Evolutionary conservation across 1,139 yeast genomes (phyloP), one percentile per base, ranked within the genome.

Genomic region (Yamadazyma atmosphaerica): DNA sequence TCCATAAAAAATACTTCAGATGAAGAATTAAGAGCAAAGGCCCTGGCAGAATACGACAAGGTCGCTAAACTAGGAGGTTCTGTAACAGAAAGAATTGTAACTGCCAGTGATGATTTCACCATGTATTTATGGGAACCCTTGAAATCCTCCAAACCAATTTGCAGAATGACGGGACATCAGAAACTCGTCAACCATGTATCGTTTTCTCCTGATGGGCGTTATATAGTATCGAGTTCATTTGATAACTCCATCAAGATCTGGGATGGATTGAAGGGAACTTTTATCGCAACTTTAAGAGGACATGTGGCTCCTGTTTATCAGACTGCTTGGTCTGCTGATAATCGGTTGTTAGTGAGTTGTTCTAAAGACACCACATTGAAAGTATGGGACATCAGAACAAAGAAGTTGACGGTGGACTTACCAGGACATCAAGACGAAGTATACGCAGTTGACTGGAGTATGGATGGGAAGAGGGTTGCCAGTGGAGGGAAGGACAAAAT

Each of bases 311-410:
- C 98, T 3, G 98, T 92, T 0, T 92, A 92, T 59, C 98, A 90
- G 64, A 89, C 96, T n/a, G 89, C 98, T 0, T 92, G 99, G 99
- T 88, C 97, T 3, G 84, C 96, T 2, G 99, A 92, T 58, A 86
- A 92, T 59, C 72, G 98, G 47, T 68, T 92, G 34, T 69, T 92
- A 41, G 98, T 90, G 6, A 85, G 96, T 55, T 86, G 96, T 56
- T 89, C 97, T 16, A 92, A 92, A 60, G 99, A 92, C 60, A 90
- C 98, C 2, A 94, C 99, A 0, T 74, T 94, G 55, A 92, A 92
- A 63, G 96, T 92, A 2, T 92, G 99, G 99, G 98, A 92, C 59
- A 81, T 92, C 22, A 75, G 86, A 52, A 86, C 96, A 3, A 75
- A 85, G 47, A 90, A 92, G 58, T 69, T 92, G 44, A 76, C 81